Base-by-base conservation (phyloP, 257 asterid genomes). In the Asclepias syriaca region DNA sequence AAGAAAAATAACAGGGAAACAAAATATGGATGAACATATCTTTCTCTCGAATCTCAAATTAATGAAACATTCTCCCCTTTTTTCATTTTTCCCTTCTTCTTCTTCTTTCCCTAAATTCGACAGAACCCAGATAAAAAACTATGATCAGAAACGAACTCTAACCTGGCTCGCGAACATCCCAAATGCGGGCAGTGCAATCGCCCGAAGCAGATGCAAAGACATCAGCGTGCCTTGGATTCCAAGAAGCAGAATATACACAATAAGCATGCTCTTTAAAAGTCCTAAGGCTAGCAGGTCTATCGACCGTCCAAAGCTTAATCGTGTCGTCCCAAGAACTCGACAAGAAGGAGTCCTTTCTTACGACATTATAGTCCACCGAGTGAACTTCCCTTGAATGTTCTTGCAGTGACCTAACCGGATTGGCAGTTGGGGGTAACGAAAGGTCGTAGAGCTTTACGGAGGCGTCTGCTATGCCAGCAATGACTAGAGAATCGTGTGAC, bases 101-200 rank as follows among this genome's bases (percentile, higher is more conserved):
- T n/a, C 22, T 32, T 34, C 3, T 37, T 43, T 13, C 16, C 27
- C 14, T 16, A 37, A 63, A 63, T 34, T 7, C 14, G 13, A 46
- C 61, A 37, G 19, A 66, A 50, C 29, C 5, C 48, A 21, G 13
- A 8, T 16, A 19, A 18, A 18, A 53, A 51, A 68, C 11, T 11
- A 21, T 43, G 49, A 18, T 6, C 6, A 0, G 48, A 45, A 65
- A 67, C 29, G 46, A 51, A 71, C 58, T 63, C 84, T 13, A 74
- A 91, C 99, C 99, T 78, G 98, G 98, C 77, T 94, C 99, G 18
- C 97, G 89, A 19, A 94, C 96, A 84, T 94, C 99, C 99, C 99
- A 94, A 77, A 94, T 91, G 72, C 97, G 96, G 16, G 92, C 68
- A 53, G 97, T 94, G 65, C 97, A 94, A 79, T 94, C 99, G 18